Evolutionary conservation across 2,329 filamentous ascomycete genomes (phyloP).

Genomic region (Sarocladiaceae sp.): DNA sequence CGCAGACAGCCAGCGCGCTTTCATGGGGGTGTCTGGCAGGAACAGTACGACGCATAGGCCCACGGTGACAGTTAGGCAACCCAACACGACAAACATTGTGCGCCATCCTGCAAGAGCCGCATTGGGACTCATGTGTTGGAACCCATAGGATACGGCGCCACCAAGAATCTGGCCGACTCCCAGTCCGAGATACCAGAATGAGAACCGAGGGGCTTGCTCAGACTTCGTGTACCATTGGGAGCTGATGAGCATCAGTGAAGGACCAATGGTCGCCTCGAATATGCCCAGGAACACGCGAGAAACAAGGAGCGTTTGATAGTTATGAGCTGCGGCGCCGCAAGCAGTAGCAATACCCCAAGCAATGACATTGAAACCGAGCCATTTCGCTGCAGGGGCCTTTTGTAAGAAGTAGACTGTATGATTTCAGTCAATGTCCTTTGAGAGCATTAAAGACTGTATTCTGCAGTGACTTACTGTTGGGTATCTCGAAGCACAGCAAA

Average conservation of each 20-base stretch:
- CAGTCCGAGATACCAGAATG: constrained; percentile 55
- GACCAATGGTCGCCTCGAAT: constrained; percentile 55
- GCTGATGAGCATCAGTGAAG: constrained; percentile 54
- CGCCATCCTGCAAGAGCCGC: constrained; percentile 58
- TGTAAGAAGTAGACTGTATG: constrained; percentile 50
- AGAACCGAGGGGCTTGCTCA: constrained; percentile 53
- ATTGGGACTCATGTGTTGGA: constrained; percentile 47
- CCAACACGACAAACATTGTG: constrained; percentile 65
- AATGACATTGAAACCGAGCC: constrained; percentile 51
- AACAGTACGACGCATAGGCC: constrained; percentile 26
- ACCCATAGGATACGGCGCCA: constrained; percentile 56
- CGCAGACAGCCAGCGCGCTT: constrained; percentile 37
- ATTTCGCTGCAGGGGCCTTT: constrained; percentile 53
- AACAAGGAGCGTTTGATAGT: constrained; percentile 47
- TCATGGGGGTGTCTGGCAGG: constrained; percentile 38
- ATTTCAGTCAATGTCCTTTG: not conserved
- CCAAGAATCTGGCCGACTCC: constrained; percentile 57
- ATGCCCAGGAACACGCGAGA: constrained; percentile 53
- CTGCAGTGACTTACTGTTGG: constrained; percentile 39
- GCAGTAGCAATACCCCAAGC: constrained; percentile 53
- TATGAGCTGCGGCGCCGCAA: constrained; percentile 45
- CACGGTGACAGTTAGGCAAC: constrained; percentile 34
- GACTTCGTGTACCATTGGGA: constrained; percentile 57
- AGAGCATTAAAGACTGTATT: not conserved
- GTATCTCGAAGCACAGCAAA: constrained; percentile 51